A percentile compares a stretch with the other conserved stretches of the same genome.
Conservation (phyloP, 2,329 filamentous ascomycete genomes). For the Xylaria hypoxylon region DNA sequence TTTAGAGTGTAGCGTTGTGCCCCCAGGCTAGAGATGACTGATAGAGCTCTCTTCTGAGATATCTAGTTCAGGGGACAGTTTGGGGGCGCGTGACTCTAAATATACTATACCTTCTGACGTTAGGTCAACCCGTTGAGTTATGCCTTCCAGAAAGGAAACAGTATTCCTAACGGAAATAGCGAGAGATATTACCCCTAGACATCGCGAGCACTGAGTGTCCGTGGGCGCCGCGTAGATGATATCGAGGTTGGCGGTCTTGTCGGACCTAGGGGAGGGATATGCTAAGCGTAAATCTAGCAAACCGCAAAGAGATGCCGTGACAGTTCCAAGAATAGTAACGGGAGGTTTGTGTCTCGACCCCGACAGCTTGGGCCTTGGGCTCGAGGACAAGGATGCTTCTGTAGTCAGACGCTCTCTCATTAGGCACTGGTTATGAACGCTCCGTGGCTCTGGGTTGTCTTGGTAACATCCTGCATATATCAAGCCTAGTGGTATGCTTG, state of each 20-base stretch:
- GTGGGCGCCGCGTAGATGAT: neutral
- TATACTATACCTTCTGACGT: neutral
- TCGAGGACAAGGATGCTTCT: constrained; percentile 9
- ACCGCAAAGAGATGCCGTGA: neutral
- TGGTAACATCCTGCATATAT: constrained; percentile 6
- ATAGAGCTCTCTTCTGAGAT: neutral
- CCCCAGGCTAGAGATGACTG: neutral
- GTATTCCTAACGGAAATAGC: neutral
- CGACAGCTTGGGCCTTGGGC: constrained; percentile 7
- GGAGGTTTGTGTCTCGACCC: neutral
- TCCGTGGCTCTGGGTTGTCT: constrained; percentile 21
- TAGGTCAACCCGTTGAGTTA: neutral
- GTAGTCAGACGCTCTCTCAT: neutral
- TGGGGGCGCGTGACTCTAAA: neutral
- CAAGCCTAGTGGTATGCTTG: constrained; percentile 6
- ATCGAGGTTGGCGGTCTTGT: neutral
- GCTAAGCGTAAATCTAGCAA: neutral
- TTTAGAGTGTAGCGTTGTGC: neutral
- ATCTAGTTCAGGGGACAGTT: neutral
- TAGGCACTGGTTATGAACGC: neutral
- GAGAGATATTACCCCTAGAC: neutral
- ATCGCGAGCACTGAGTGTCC: neutral
- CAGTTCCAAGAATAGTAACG: neutral
- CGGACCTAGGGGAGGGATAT: neutral
- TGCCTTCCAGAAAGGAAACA: neutral